Evolutionary conservation across 495 filamentous ascomycete species (phyloP).

Genomic region (Aspergillus sclerotioniger): DNA sequence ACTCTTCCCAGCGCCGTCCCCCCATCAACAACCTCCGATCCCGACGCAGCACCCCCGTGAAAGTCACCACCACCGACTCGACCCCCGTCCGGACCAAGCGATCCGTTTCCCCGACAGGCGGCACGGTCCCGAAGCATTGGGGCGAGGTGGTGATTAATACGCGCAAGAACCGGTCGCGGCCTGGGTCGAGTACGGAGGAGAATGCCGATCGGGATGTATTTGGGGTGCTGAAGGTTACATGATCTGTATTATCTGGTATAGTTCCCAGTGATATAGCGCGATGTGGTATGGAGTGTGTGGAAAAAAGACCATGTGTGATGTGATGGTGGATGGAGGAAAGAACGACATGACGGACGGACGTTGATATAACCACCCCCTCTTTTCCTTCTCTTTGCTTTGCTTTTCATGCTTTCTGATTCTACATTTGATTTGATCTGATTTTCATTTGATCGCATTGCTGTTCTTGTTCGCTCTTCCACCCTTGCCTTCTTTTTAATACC

Average conservation of each 20-base stretch:
- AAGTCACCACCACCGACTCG: slow-evolving; percentile 22
- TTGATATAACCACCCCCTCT: background rate
- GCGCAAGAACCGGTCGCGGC: slow-evolving; percentile 36
- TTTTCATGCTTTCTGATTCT: too few species aligned
- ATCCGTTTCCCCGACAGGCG: slow-evolving; percentile 22
- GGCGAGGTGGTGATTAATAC: slow-evolving; percentile 48
- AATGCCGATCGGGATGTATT: slow-evolving; percentile 39
- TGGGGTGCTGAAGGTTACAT: slow-evolving; percentile 43
- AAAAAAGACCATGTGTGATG: background rate
- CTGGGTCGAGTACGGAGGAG: slow-evolving; percentile 26
- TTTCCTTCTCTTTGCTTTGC: too few species aligned
- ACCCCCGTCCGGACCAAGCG: slow-evolving; percentile 7
- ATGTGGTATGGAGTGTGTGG: background rate
- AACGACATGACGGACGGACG: slow-evolving; percentile 4
- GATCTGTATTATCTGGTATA: background rate
- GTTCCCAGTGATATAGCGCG: too few species aligned
- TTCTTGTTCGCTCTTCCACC: background rate
- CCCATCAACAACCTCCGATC: slow-evolving; percentile 23
- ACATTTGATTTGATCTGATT: background rate
- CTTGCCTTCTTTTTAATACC: slow-evolving; percentile 10
- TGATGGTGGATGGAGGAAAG: slow-evolving; percentile 3
- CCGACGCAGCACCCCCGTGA: slow-evolving; percentile 20
- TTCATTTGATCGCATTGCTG: too few species aligned
- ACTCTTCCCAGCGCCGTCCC: slow-evolving; percentile 39
- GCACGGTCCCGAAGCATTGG: slow-evolving; percentile 44